Conservation (phyloP, 129 eudicot species). For the Lonicera japonica region DNA sequence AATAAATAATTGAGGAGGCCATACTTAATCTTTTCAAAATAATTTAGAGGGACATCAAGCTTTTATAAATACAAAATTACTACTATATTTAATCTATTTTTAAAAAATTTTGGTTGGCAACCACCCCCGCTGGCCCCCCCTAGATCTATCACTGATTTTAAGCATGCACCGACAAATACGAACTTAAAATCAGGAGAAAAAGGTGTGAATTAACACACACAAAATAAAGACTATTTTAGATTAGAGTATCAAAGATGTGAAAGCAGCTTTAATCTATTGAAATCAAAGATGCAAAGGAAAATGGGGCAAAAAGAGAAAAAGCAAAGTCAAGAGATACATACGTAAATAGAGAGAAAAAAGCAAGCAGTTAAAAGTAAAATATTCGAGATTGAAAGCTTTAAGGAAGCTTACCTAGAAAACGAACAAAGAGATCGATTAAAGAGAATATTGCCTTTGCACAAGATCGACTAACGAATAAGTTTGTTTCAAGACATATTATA, state of each 20-base stretch:
- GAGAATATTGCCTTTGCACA: too few species aligned
- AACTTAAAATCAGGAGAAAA: conserved; percentile 8
- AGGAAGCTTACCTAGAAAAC: conserved; percentile 15
- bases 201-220: background rate
- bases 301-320: conserved; percentile 25
- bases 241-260: conserved; percentile 43
- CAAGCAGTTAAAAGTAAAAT: conserved; percentile 7
- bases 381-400: conserved; percentile 17
- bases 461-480: too few species aligned
- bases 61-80: too few species aligned
- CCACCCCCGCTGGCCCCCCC: too few species aligned
- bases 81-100: too few species aligned
- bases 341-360: conserved; percentile 7
- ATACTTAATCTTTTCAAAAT: too few species aligned
- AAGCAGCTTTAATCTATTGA: conserved; percentile 56
- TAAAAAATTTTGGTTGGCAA: too few species aligned
- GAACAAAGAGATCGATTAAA: conserved; percentile 33
- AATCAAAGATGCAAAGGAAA: conserved; percentile 47
- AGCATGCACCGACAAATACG: conserved; percentile 48
- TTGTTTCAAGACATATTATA: too few species aligned
- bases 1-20: too few species aligned
- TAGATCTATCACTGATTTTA: too few species aligned
- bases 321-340: conserved; percentile 29
- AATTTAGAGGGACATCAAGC: too few species aligned
- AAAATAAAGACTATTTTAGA: conserved; percentile 26